Evolutionary conservation across 2,329 filamentous ascomycete species (phyloP).

Genomic region (Colletotrichum kahawae): DNA sequence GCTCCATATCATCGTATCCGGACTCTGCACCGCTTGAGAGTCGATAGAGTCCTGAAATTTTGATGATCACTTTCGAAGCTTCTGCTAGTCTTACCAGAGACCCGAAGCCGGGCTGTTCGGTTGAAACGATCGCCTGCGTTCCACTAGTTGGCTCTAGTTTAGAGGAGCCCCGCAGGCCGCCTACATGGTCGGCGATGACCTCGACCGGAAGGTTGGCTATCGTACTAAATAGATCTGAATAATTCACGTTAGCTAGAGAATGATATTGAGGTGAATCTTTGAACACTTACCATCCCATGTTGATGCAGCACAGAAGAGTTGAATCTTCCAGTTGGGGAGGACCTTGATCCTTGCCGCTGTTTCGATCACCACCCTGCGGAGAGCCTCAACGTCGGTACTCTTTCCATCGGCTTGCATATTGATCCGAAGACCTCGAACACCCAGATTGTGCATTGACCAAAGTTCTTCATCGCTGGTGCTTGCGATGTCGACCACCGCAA

Average conservation of each 20-base stretch:
- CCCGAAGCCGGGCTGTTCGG: not conserved
- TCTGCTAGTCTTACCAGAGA: not conserved
- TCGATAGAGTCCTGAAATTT: not conserved
- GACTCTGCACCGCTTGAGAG: not conserved
- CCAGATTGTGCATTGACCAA: not conserved
- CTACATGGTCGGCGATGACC: constrained; percentile 5
- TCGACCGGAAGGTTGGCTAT: not conserved
- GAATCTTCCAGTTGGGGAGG: not conserved
- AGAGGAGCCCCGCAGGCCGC: not conserved
- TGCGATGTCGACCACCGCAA: not conserved
- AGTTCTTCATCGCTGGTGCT: not conserved
- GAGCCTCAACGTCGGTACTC: not conserved
- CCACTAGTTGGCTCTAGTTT: not conserved
- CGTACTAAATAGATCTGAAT: not conserved
- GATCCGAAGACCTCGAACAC: not conserved
- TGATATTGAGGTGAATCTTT: not conserved
- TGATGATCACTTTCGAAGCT: not conserved
- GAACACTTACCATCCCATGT: not conserved
- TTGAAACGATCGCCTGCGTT: not conserved
- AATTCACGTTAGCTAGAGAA: no score
- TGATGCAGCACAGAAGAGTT: not conserved
- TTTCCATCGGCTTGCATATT: not conserved
- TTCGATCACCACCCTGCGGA: not conserved
- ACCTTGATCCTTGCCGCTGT: not conserved
- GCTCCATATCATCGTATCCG: not conserved